phyloP scores from a whole-genome alignment of 202 grass and related monocot genomes.

The Digitaria exilis region DNA sequence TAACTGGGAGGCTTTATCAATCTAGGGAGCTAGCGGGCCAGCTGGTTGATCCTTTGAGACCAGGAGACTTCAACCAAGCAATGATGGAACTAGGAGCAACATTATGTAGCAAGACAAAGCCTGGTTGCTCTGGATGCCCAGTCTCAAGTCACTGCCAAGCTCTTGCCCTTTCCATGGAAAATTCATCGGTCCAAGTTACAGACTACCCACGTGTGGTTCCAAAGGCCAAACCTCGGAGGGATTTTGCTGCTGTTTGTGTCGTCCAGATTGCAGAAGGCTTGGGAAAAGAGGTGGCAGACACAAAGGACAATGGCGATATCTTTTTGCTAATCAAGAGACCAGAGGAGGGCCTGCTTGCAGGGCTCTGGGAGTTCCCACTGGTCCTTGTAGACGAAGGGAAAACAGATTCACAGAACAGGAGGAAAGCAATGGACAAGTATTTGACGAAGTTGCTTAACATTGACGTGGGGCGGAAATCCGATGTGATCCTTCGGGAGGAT shows the following conservation, averaged over 20 bases:
- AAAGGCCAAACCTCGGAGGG: conserved; percentile 72
- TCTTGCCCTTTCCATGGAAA: conserved; percentile 52
- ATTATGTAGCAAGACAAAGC: conserved; percentile 67
- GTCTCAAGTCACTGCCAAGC: conserved; percentile 73
- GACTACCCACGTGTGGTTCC: conserved; percentile 74
- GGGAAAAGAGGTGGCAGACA: not conserved
- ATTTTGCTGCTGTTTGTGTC: conserved; percentile 86
- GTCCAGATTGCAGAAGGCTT: conserved; percentile 61
- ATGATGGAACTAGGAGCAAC: conserved; percentile 98
- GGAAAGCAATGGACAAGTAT: conserved; percentile 77
- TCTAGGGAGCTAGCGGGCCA: conserved; percentile 69
- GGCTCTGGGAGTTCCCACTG: conserved; percentile 94
- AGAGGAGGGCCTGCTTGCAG: conserved; percentile 84
- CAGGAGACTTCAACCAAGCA: conserved; percentile 98
- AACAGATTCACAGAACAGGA: conserved; percentile 51
- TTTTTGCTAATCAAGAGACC: conserved; percentile 85
- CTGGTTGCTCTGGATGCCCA: conserved; percentile 69
- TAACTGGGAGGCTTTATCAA: not conserved
- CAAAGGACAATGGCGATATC: conserved; percentile 17
- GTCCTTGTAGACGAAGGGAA: conserved; percentile 59
- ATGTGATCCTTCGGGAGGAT: conserved; percentile 67
- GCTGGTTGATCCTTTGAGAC: conserved; percentile 82
- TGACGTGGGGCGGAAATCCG: conserved; percentile 16
- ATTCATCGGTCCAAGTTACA: conserved; percentile 52
- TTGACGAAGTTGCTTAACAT: conserved; percentile 56